Percentiles rank a stretch among this genome's conserved stretches.
These are phyloP conservation scores for Lasiosphaeria hispida DNA, from an alignment of 495 filamentous ascomycete genomes.

Conservation along the genomic window DNA sequence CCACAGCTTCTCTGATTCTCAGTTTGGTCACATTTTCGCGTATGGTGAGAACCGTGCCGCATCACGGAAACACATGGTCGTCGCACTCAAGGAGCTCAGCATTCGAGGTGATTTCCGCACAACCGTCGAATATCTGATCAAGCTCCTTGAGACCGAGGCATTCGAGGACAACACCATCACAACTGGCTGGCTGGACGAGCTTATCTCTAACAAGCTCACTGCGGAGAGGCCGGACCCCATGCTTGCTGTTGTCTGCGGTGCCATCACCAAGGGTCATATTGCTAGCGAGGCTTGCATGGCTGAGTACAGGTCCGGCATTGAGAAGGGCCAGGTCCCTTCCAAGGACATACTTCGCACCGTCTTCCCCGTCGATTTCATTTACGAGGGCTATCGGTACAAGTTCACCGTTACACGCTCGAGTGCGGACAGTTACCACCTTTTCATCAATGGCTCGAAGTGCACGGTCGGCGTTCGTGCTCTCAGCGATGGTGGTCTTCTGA, in stretches of 20 bases:
- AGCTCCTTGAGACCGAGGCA: slow-evolving; percentile 94
- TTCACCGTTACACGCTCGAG: slow-evolving; percentile 96
- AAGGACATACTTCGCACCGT: slow-evolving; percentile 98
- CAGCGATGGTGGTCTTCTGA: slow-evolving; percentile 90
- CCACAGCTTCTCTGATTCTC: slow-evolving; percentile 97
- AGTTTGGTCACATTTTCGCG: slow-evolving; percentile 99
- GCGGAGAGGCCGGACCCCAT: slow-evolving; percentile 92
- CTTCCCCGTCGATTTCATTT: slow-evolving; percentile 98
- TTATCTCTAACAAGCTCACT: slow-evolving; percentile 96
- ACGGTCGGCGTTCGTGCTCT: slow-evolving; percentile 89
- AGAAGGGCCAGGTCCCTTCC: slow-evolving; percentile 94
- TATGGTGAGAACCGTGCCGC: slow-evolving; percentile 96
- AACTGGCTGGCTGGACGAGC: slow-evolving; percentile 97
- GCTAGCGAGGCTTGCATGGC: slow-evolving; percentile 82
- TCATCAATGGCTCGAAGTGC: slow-evolving; percentile 98
- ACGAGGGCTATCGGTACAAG: slow-evolving; percentile 93
- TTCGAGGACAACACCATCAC: slow-evolving; percentile 99
- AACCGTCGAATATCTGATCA: slow-evolving; percentile 98
- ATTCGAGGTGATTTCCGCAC: slow-evolving; percentile 99
- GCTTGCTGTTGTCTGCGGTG: slow-evolving; percentile 88
- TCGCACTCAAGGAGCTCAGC: slow-evolving; percentile 96
- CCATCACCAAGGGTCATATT: slow-evolving; percentile 90
- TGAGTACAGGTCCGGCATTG: slow-evolving; percentile 84
- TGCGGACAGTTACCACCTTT: slow-evolving; percentile 92
- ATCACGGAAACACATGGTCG: slow-evolving; percentile 98